Conservation (phyloP, 805 yeast genomes). For the Myxozyma monticola region DNA sequence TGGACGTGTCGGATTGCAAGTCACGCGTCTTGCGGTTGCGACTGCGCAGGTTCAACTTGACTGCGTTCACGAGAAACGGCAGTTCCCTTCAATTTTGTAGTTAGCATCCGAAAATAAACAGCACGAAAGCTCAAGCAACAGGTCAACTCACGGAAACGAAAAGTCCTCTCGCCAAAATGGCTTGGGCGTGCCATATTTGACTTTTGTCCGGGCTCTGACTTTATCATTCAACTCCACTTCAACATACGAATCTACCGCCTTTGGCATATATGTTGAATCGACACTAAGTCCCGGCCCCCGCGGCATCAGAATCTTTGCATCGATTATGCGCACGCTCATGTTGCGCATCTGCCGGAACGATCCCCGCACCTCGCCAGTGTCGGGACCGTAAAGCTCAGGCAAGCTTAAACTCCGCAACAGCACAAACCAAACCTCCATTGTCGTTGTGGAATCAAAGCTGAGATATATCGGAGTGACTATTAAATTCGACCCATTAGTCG, state of each 20-base stretch:
- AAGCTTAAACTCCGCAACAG: slow-evolving; percentile 21
- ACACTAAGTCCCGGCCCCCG: slow-evolving; percentile 15
- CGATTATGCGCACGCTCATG: slow-evolving; percentile 19
- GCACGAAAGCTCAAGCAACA: slow-evolving; percentile 47
- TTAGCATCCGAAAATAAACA: slow-evolving; percentile 24
- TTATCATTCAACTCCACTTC: slow-evolving; percentile 72
- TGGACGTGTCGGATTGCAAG: slow-evolving; percentile 10
- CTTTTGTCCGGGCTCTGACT: slow-evolving; percentile 77
- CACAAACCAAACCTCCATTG: slow-evolving; percentile 27
- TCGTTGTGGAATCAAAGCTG: slow-evolving; percentile 14
- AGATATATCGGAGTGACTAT: slow-evolving; percentile 24
- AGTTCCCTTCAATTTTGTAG: slow-evolving; percentile 52
- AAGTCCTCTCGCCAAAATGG: slow-evolving; percentile 88
- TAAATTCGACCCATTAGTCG: background rate
- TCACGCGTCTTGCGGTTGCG: slow-evolving; percentile 21
- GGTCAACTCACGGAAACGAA: slow-evolving; percentile 53
- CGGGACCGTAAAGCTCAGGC: slow-evolving; percentile 30
- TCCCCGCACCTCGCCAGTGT: slow-evolving; percentile 19
- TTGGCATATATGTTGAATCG: slow-evolving; percentile 12
- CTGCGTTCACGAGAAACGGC: slow-evolving; percentile 35
- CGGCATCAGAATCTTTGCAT: slow-evolving; percentile 22
- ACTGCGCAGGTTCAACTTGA: slow-evolving; percentile 22
- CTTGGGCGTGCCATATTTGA: slow-evolving; percentile 49
- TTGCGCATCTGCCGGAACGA: slow-evolving; percentile 23
- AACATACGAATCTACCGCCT: slow-evolving; percentile 48